Evolutionary conservation across 2,329 filamentous ascomycete species (phyloP).

Genomic region (Phoma sp.): DNA sequence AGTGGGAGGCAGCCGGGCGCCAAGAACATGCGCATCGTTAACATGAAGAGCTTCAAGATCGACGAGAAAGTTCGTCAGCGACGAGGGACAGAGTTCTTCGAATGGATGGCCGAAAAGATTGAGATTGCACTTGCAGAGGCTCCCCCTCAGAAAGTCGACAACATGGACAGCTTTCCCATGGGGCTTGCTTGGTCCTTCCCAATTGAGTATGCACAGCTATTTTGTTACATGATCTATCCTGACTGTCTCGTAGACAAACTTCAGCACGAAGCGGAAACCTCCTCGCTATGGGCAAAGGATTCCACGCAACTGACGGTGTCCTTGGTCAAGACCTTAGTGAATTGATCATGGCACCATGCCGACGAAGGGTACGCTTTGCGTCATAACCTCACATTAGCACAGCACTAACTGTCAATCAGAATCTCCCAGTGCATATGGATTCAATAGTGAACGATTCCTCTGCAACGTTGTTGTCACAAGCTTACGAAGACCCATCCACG

Average conservation of each 20-base stretch:
- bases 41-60: slow-evolving; percentile 62
- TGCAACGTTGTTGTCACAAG: slow-evolving; percentile 66
- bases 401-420: slow-evolving; percentile 35
- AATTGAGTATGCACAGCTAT: slow-evolving; percentile 54
- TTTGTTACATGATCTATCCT: slow-evolving; percentile 8
- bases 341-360: slow-evolving; percentile 65
- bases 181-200: slow-evolving; percentile 72
- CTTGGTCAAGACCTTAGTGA: slow-evolving; percentile 65
- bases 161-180: slow-evolving; percentile 57
- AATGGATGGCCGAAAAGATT: slow-evolving; percentile 70
- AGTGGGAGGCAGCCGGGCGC: slow-evolving; percentile 53
- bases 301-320: slow-evolving; percentile 64
- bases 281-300: slow-evolving; percentile 70
- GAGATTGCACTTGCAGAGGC: slow-evolving; percentile 57
- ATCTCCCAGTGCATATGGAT: slow-evolving; percentile 64
- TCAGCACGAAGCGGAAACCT: slow-evolving; percentile 63
- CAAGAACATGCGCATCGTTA: slow-evolving; percentile 60
- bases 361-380: slow-evolving; percentile 49
- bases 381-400: not conserved
- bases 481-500: slow-evolving; percentile 65
- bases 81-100: slow-evolving; percentile 65
- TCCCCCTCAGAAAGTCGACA: slow-evolving; percentile 46
- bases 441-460: slow-evolving; percentile 70
- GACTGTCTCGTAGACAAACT: slow-evolving; percentile 55
- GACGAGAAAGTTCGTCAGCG: slow-evolving; percentile 62